Percentiles rank a stretch among this genome's conserved stretches.
Conservation (phyloP, 2,329 filamentous ascomycete species). For the Chrysosporium queenslandicum region DNA sequence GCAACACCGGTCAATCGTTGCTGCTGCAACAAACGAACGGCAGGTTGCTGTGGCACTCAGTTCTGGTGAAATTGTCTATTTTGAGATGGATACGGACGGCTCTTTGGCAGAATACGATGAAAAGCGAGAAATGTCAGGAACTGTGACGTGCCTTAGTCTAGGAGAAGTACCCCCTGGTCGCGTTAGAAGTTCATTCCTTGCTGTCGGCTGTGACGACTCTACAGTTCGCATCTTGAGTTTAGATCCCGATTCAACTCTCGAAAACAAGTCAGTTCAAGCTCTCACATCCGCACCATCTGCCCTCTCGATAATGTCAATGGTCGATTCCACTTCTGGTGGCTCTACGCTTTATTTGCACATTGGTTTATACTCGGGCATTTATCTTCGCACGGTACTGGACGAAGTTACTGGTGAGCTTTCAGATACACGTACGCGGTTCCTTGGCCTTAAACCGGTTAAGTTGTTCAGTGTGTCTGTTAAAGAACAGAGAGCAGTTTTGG, state of each 20-base stretch:
- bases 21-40: constrained; percentile 82
- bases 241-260: constrained; percentile 78
- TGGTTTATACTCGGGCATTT: constrained; percentile 88
- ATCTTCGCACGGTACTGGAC: constrained; percentile 87
- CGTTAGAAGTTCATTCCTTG: constrained; percentile 79
- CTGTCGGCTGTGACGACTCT: constrained; percentile 92
- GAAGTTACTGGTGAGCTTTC: constrained; percentile 92
- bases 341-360: constrained; percentile 91
- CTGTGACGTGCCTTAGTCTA: constrained; percentile 87
- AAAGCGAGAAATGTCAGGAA: constrained; percentile 88
- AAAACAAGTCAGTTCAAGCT: constrained; percentile 90
- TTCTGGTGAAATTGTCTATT: constrained; percentile 94
- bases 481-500: constrained; percentile 73
- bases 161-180: constrained; percentile 87
- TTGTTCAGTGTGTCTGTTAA: constrained; percentile 86
- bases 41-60: constrained; percentile 91
- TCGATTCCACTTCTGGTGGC: constrained; percentile 80
- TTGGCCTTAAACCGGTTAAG: constrained; percentile 81
- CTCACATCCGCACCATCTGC: constrained; percentile 82
- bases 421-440: constrained; percentile 86
- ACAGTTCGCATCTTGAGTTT: constrained; percentile 88
- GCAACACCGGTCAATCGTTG: constrained; percentile 88
- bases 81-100: constrained; percentile 90
- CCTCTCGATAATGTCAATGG: constrained; percentile 87
- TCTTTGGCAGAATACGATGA: constrained; percentile 89